Evolutionary conservation across 23 red algal species (phyloP), one percentile per base, ranked within the genome.

Genomic region (Chondrus crispus): DNA sequence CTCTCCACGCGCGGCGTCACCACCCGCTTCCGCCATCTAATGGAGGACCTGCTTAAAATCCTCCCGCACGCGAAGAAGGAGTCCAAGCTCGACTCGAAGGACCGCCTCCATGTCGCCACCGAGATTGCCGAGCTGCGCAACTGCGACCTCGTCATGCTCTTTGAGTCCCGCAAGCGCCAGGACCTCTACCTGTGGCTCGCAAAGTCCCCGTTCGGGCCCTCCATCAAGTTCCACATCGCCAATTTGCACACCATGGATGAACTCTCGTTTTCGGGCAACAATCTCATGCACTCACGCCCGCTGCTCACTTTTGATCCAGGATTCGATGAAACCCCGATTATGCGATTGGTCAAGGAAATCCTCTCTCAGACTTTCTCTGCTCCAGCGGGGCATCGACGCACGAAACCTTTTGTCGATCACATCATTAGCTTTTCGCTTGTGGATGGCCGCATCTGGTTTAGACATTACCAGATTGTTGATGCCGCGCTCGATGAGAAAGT

Each of bases 231-330:
- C 44, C 74, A 94, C 36, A 88, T 96, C 13, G 75, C 80, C 53
- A 98, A 98, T 42, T 49, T 98, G 46, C 96, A 98, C 62, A 98
- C 96, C n/a, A 98, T 98, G 96, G 55, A 48, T 16, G 96, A 98
- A 90, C 91, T 98, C 51, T 73, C 80, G 28, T 95, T 98, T 64
- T 53, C 91, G 12, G 96, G 96, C 3, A 98, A 98, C 90, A 88
- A 87, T 46, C 78, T 98, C 8, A 91, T 93, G 68, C 68, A 70
- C 52, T 93, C 94, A 32, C 96, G 96, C 12, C 88, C 96, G 3
- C 75, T 98, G 3, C 91, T 98, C 29, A 48, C 84, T 6, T 98
- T 98, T 92, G 93, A 98, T 72, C 60, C 79, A 18, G 52, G 45
- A 1, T 98, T 98, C 57, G 82, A 98, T 13, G 44, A 87, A 28